Evolutionary conservation across 768 basidiomycete species (phyloP), one percentile per base, ranked within the genome.

Genomic region (Lanmaoa rubissima): DNA sequence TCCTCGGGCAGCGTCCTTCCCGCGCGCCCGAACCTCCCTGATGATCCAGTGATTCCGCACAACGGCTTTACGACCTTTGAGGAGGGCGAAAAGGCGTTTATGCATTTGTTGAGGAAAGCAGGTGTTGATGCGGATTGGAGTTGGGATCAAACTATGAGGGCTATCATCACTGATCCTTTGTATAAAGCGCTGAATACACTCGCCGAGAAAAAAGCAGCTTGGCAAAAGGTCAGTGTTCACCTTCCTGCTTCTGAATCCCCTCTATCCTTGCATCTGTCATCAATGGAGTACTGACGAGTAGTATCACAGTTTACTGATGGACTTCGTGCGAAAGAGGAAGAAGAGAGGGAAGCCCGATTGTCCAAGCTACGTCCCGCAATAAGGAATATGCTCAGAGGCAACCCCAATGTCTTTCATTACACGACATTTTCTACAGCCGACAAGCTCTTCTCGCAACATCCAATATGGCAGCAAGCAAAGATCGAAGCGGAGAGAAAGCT

Each of bases 61-160:
- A 93, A 92, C 57, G 94, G 94, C 5, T 98, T 95, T 65, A 63
- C 81, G 44, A 96, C 91, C 6, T 73, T 85, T 12, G 91, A 92
- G 65, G 93, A 97, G 65, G 94, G 93, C 21, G 94, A 97, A 72
- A 90, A 91, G 68, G 97, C 95, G 13, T 99, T 99, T 72, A 84
- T 86, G 66, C 91, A 91, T 75, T 77, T 99, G 54, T 74, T 99
- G 63, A 82, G 88, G 64, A 93, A 92, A 74, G 88, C 91, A 45
- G 92, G 92, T 34, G 90, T 98, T 42, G 92, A 93, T 73, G 86
- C 89, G 44, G 87, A 82, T 61, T 98, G 92, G 91, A 93, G 93
- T 36, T 99, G 97, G 97, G 97, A 99, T 72, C 87, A 92, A 76
- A 94, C 94, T 51, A 97, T 98, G 92, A 84, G 95, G 69, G 90